Evolutionary conservation across 768 basidiomycete species (phyloP).

Genomic region (Leucocoprinus sp.): DNA sequence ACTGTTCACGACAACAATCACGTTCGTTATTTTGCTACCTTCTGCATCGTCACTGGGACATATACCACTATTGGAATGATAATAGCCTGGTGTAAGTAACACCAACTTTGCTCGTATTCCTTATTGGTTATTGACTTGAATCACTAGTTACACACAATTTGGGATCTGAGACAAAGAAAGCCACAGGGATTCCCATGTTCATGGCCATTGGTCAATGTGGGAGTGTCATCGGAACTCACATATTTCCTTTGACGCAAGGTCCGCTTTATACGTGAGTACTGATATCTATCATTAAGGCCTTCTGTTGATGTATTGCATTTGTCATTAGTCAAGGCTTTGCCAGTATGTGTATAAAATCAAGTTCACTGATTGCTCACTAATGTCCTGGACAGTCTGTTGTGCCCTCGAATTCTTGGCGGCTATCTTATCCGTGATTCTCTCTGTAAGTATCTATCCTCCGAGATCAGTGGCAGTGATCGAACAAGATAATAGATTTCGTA

Average conservation of each 20-base stretch:
- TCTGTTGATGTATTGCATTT: neutral
- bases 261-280: constrained; percentile 53
- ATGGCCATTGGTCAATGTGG: constrained; percentile 78
- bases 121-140: too few relatives aligned
- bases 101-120: neutral
- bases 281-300: neutral
- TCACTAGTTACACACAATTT: constrained; percentile 62
- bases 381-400: constrained; percentile 30
- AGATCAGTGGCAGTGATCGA: neutral
- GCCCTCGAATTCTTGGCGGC: constrained; percentile 51
- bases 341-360: constrained; percentile 23
- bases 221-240: constrained; percentile 65
- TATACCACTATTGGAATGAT: constrained; percentile 69
- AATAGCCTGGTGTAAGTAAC: constrained; percentile 69
- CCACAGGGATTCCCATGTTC: constrained; percentile 69
- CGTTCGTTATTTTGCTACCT: constrained; percentile 70
- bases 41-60: constrained; percentile 70
- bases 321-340: constrained; percentile 49
- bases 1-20: constrained; percentile 41
- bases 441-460: constrained; percentile 32
- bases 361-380: neutral
- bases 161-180: constrained; percentile 71
- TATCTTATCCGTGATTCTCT: constrained; percentile 40
- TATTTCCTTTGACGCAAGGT: constrained; percentile 57
- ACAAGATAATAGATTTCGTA: constrained; percentile 47